Percentiles rank a stretch among this genome's conserved stretches.
Evolutionary conservation across 2,329 filamentous ascomycete genomes (phyloP).

Genomic region (Chaetomium globosum): DNA sequence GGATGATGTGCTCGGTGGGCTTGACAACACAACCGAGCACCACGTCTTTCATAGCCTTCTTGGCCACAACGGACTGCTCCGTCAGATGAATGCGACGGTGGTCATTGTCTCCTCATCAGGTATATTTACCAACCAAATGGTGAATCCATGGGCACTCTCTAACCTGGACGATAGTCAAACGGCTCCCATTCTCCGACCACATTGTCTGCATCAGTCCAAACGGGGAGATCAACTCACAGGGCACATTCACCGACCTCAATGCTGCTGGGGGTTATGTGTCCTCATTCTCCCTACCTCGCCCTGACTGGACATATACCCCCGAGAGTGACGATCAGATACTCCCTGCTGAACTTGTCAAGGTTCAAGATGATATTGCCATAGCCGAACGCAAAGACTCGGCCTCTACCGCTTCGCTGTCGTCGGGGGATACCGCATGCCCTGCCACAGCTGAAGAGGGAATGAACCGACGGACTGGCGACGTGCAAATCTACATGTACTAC

Average conservation of each 20-base stretch:
- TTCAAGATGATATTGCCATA: slow-evolving; percentile 1
- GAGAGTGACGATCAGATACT: slow-evolving; percentile 22
- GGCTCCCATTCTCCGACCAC: slow-evolving; percentile 45
- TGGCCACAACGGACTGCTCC: slow-evolving; percentile 47
- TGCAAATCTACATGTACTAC: slow-evolving; percentile 36
- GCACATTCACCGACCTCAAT: slow-evolving; percentile 37
- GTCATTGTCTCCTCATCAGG: slow-evolving; percentile 49
- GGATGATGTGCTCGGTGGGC: slow-evolving; percentile 52
- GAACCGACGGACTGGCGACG: slow-evolving; percentile 34
- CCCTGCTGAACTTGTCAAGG: slow-evolving; percentile 10
- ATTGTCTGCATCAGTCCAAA: slow-evolving; percentile 43
- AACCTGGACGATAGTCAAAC: slow-evolving; percentile 38
- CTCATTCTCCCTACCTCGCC: slow-evolving; percentile 29
- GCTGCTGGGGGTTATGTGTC: slow-evolving; percentile 34
- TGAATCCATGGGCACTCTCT: not conserved
- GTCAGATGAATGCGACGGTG: slow-evolving; percentile 44
- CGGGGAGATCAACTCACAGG: slow-evolving; percentile 42
- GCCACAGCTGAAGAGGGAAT: slow-evolving; percentile 11
- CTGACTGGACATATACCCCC: slow-evolving; percentile 28
- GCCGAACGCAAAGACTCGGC: slow-evolving; percentile 18
- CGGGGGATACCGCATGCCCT: slow-evolving; percentile 18
- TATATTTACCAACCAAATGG: slow-evolving; percentile 21
- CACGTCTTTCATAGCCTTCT: slow-evolving; percentile 49
- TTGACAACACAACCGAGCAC: slow-evolving; percentile 50
- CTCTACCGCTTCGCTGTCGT: slow-evolving; percentile 26